phyloP scores from a whole-genome alignment of 108 stramenopile genomes.

The Heterococcus sp. region DNA sequence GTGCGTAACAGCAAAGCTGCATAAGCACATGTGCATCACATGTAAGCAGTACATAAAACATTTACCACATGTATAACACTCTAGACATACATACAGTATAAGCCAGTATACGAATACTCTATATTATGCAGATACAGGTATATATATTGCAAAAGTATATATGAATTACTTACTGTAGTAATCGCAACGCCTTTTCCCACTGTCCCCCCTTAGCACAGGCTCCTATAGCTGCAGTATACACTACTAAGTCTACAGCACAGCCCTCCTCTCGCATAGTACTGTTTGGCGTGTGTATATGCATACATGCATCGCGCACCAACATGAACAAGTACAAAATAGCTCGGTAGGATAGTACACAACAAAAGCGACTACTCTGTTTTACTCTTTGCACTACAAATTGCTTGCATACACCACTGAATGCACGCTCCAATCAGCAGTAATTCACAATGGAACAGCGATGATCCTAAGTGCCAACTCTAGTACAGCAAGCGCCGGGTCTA shows the following conservation, averaged over 20 bases:
- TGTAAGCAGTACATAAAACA: not conserved
- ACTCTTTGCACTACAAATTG: no score
- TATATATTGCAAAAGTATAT: not conserved
- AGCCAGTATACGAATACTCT: not conserved
- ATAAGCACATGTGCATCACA: not conserved
- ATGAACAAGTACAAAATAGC: no score
- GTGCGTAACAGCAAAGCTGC: not conserved
- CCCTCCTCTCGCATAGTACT: conserved; percentile 9
- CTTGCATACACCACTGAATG: no score
- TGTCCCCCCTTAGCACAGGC: conserved; percentile 18
- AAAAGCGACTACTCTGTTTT: no score
- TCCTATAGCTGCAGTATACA: conserved; percentile 13
- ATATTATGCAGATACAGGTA: not conserved
- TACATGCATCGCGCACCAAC: no score
- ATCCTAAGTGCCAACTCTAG: no score
- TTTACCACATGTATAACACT: no score
- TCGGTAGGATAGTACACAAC: no score
- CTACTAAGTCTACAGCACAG: conserved; percentile 1
- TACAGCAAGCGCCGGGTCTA: no score
- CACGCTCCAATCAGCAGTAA: no score
- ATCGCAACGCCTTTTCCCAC: conserved; percentile 11
- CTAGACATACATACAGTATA: no score
- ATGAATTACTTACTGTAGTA: not conserved
- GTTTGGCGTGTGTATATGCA: not conserved
- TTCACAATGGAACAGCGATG: no score